Percentiles rank a stretch among this genome's conserved stretches.
Evolutionary conservation across 2,329 filamentous ascomycete species (phyloP).

Genomic region (Plenodomus biglobosus): DNA sequence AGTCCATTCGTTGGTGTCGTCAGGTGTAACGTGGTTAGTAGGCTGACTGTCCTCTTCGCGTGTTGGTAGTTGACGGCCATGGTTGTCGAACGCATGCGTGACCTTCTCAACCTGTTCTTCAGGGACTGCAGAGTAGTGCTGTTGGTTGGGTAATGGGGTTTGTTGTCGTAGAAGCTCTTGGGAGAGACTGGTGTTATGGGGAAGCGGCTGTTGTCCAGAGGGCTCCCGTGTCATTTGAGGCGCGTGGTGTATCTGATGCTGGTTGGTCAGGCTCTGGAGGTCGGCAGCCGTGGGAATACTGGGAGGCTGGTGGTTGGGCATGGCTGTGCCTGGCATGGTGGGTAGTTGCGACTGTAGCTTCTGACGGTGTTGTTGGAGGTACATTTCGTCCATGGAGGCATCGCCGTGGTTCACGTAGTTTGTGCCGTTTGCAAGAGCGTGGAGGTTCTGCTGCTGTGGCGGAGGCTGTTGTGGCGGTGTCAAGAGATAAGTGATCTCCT

Average conservation of each 20-base stretch:
- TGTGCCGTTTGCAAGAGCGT: slow-evolving; percentile 38
- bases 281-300: slow-evolving; percentile 48
- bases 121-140: slow-evolving; percentile 45
- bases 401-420: slow-evolving; percentile 54
- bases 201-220: slow-evolving; percentile 44
- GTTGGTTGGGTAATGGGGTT: slow-evolving; percentile 29
- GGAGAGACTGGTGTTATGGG: slow-evolving; percentile 39
- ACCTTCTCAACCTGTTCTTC: slow-evolving; percentile 62
- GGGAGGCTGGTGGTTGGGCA: slow-evolving; percentile 65
- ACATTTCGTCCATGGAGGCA: slow-evolving; percentile 61
- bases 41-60: slow-evolving; percentile 46
- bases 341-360: slow-evolving; percentile 51
- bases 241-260: slow-evolving; percentile 44
- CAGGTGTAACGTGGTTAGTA: slow-evolving; percentile 46
- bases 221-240: slow-evolving; percentile 50
- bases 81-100: slow-evolving; percentile 61
- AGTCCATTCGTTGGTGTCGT: slow-evolving; percentile 79
- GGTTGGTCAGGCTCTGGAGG: slow-evolving; percentile 44
- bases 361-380: slow-evolving; percentile 59
- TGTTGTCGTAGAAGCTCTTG: slow-evolving; percentile 45
- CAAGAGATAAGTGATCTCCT: slow-evolving; percentile 68
- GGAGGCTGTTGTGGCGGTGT: slow-evolving; percentile 65
- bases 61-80: slow-evolving; percentile 54
- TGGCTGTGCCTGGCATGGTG: slow-evolving; percentile 42
- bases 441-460: slow-evolving; percentile 52